Evolutionary conservation across 306 rosid species (phyloP).

Genomic region (Sophora flavescens): DNA sequence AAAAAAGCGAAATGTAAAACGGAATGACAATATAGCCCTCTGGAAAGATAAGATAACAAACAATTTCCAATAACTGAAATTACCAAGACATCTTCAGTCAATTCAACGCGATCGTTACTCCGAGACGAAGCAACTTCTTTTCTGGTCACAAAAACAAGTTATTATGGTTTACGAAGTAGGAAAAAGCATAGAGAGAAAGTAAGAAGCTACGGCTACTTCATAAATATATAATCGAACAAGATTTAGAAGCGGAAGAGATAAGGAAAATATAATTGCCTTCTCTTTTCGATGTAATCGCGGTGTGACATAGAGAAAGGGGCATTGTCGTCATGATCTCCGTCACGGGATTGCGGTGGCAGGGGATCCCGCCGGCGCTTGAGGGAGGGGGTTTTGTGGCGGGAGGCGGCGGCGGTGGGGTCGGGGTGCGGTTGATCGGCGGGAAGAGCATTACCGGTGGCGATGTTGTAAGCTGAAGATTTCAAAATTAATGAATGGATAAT

Average conservation of each 20-base stretch:
- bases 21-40: conserved; percentile 8
- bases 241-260: not conserved
- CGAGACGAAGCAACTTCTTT: conserved; percentile 59
- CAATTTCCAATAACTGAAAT: conserved; percentile 26
- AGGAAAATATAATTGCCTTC: conserved; percentile 55
- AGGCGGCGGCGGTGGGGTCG: conserved; percentile 22
- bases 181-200: not conserved
- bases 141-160: conserved; percentile 51
- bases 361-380: conserved; percentile 61
- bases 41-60: conserved; percentile 9
- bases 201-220: not conserved
- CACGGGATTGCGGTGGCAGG: conserved; percentile 30
- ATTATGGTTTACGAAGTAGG: conserved; percentile 3
- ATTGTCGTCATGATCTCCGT: conserved; percentile 41
- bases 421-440: conserved; percentile 43
- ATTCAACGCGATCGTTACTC: conserved; percentile 42
- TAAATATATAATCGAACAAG: not conserved
- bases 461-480: conserved; percentile 68
- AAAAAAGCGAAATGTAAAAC: conserved; percentile 42
- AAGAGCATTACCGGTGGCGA: conserved; percentile 68
- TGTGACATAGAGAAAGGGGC: conserved; percentile 73
- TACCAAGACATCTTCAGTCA: conserved; percentile 78
- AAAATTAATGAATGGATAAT: conserved; percentile 12
- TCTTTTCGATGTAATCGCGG: conserved; percentile 69
- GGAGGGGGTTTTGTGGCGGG: conserved; percentile 7